Base-by-base conservation (phyloP, 2,329 filamentous ascomycete species). In the Hypomyces rosellus region DNA sequence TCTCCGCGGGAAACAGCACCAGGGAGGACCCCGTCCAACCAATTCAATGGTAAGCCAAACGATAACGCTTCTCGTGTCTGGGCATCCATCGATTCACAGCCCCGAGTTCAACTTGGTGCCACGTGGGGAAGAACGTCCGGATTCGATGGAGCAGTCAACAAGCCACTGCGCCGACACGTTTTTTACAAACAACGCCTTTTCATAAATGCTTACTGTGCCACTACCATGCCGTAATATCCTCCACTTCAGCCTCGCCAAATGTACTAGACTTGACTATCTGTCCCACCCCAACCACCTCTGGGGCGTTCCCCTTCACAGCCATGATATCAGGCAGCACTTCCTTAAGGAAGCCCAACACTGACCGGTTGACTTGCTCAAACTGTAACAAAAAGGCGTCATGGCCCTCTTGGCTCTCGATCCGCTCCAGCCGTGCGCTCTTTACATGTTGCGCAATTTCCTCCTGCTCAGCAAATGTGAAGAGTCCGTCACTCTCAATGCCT, bases 401-500 rank as follows among this genome's bases (percentile, higher is more conserved):
- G 1, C 93, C 93, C 65, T 99, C 93, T 0, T 89, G 87, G 54
- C 88, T 95, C 62, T 97, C 89, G 53, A 99, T 99, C 43, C 84
- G 89, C 68, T 89, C 84, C 22, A 99, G 72, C 11, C 81, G 80
- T 1, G 88, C 84, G 59, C 92, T 75, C 3, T 85, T 85, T 55
- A 97, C 89, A 52, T 86, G 82, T 34, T 84, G 80, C 0, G 92
- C 93, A 48, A 99, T 74, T 70, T 97, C 90, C 67, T 96, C 78
- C 71, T 99, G 93, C 72, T 99, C 93, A 5, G 90, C 90, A 67
- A 96, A 97, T 0, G 92, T 97, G 68, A 99, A 99, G 1, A 99
- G 80, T 0, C 93, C 93, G 61, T 99, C 93, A 48, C 86, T 92
- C 69, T 97, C 89, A 52, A 99, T 99, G 3, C 93, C 93, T 1